Conservation (phyloP, 2,329 filamentous ascomycete species). For the Aspergillus oerlinghausenensis region DNA sequence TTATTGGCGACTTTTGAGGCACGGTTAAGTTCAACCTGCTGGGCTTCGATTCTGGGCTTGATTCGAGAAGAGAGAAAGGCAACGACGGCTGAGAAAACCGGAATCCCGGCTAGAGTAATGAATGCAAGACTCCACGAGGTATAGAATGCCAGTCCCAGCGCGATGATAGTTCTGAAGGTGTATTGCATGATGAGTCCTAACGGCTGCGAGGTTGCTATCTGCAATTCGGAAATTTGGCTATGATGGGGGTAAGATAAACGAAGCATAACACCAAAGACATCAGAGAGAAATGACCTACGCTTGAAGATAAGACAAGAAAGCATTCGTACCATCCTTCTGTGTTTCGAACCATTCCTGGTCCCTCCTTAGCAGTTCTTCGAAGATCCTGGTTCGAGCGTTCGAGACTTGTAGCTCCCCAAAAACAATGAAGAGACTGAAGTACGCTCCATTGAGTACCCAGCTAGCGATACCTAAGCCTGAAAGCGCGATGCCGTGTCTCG, state of each 20-base stretch:
- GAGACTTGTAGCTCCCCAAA: constrained; percentile 80
- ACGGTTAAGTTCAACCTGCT: constrained; percentile 62
- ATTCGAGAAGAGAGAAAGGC: constrained; percentile 57
- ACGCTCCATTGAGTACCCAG: constrained; percentile 63
- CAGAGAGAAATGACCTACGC: constrained; percentile 51
- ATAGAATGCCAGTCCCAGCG: constrained; percentile 67
- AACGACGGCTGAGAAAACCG: constrained; percentile 60
- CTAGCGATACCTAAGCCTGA: constrained; percentile 58
- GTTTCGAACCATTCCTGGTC: constrained; percentile 80
- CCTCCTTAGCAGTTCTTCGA: constrained; percentile 63
- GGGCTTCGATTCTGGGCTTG: constrained; percentile 61
- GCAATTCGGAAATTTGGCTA: constrained; percentile 78
- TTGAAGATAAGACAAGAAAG: constrained; percentile 67
- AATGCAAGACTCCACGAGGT: constrained; percentile 82
- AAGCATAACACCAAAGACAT: background rate
- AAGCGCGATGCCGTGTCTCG: constrained; percentile 59
- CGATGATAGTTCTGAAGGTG: constrained; percentile 59
- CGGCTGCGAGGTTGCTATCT: constrained; percentile 73
- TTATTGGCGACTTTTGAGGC: constrained; percentile 69
- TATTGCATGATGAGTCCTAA: constrained; percentile 67
- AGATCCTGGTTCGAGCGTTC: constrained; percentile 60
- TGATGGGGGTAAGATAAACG: background rate
- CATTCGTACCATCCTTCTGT: constrained; percentile 64
- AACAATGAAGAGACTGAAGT: constrained; percentile 66
- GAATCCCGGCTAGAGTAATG: constrained; percentile 68